These are phyloP conservation scores for Fusarium domesticum DNA, from an alignment of 2,329 filamentous ascomycete species.

Conservation along the genomic window DNA sequence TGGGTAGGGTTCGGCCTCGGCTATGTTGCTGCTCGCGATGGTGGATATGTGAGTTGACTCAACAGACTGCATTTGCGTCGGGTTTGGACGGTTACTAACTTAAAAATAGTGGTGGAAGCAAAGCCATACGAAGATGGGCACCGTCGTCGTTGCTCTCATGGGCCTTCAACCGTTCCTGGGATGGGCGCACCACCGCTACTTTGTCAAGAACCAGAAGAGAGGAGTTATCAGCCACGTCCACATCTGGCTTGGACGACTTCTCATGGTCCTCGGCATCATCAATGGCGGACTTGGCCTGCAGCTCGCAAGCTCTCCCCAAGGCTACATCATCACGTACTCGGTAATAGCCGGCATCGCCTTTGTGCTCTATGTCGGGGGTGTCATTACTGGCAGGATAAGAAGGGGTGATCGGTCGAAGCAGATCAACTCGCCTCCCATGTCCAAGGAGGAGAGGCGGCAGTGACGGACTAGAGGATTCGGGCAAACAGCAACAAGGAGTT, in stretches of 20 bases:
- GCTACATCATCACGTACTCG: constrained; percentile 52
- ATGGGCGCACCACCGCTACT: constrained; percentile 55
- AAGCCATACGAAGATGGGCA: constrained; percentile 55
- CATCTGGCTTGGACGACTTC: constrained; percentile 59
- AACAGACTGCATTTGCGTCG: constrained; percentile 5
- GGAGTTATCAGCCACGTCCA: constrained; percentile 54
- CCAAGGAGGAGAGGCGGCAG: constrained; percentile 17
- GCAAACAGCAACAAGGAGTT: background rate
- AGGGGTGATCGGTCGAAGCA: constrained; percentile 14
- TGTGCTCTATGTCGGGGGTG: constrained; percentile 41
- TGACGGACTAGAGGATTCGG: background rate
- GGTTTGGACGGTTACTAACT: constrained; percentile 16
- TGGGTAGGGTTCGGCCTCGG: constrained; percentile 60
- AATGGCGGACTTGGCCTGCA: constrained; percentile 62
- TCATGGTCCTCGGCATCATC: constrained; percentile 58
- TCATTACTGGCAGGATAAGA: constrained; percentile 14
- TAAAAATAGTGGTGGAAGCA: constrained; percentile 47
- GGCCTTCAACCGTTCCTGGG: constrained; percentile 58
- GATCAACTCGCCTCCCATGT: constrained; percentile 25
- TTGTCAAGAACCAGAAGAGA: constrained; percentile 45
- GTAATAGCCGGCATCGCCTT: constrained; percentile 52
- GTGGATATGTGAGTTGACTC: constrained; percentile 40
- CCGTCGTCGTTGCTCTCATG: constrained; percentile 52
- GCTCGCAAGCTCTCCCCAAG: constrained; percentile 40
- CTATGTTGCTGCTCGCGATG: constrained; percentile 44